Percentiles rank a stretch among this genome's conserved stretches.
Conservation (phyloP, 129 eudicot species). For the Arctium minus region DNA sequence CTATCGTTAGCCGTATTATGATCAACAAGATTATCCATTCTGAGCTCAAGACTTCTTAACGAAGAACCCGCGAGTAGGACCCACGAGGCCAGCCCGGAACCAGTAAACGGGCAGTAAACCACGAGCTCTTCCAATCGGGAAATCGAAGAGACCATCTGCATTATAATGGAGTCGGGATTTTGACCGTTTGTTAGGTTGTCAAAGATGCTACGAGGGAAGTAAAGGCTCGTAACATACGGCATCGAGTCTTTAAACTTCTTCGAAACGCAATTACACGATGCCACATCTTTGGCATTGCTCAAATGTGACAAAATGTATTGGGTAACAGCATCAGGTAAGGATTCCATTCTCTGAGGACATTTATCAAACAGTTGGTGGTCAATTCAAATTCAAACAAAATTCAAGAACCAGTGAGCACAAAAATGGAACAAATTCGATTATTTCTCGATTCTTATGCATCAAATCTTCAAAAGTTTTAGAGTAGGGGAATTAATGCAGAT, state of each 20-base stretch:
- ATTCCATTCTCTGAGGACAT: constrained; percentile 57
- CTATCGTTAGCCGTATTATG: constrained; percentile 7
- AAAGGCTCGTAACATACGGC: constrained; percentile 61
- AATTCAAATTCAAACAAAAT: neutral
- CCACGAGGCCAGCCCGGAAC: constrained; percentile 61
- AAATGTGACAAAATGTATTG: constrained; percentile 59
- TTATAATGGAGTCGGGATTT: constrained; percentile 54
- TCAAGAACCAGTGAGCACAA: neutral
- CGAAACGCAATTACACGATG: constrained; percentile 66
- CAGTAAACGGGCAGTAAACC: constrained; percentile 77
- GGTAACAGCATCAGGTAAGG: constrained; percentile 75
- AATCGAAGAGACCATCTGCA: constrained; percentile 46
- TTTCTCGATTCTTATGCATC: neutral
- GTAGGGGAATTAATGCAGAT: neutral
- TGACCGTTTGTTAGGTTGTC: constrained; percentile 44
- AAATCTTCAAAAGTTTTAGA: neutral
- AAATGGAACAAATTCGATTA: neutral
- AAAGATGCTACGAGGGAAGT: constrained; percentile 73
- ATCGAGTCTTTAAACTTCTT: constrained; percentile 72
- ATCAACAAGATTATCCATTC: constrained; percentile 67
- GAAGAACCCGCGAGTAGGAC: constrained; percentile 39
- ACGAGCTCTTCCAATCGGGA: constrained; percentile 60
- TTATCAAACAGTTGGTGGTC: constrained; percentile 29
- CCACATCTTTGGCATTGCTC: constrained; percentile 73
- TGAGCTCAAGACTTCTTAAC: constrained; percentile 61